Evolutionary conservation across 1,284 basidiomycete species (phyloP).

Genomic region (Leccinum angustisporum): DNA sequence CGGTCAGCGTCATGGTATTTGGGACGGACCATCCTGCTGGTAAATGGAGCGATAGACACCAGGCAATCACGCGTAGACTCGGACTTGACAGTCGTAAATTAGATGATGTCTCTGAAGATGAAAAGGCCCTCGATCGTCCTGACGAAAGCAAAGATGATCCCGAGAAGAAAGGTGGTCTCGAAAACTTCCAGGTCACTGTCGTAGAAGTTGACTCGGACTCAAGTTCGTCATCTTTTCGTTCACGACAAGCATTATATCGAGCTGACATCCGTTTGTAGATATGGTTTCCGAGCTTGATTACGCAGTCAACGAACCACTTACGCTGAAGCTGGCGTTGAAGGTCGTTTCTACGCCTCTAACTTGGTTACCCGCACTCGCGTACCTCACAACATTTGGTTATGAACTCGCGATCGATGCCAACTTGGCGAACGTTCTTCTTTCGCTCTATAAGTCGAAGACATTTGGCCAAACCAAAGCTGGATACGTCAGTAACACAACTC

Average conservation of each 20-base stretch:
- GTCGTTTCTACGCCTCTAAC: conserved; percentile 51
- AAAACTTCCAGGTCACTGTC: conserved; percentile 25
- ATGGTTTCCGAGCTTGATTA: conserved; percentile 40
- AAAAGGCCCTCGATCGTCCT: background rate
- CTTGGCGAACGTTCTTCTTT: conserved; percentile 50
- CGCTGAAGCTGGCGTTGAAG: conserved; percentile 34
- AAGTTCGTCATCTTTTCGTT: background rate
- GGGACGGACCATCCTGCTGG: conserved; percentile 65
- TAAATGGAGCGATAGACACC: conserved; percentile 55
- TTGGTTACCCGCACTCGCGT: conserved; percentile 58
- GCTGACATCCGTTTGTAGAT: background rate
- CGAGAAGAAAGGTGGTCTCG: conserved; percentile 19
- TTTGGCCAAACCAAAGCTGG: conserved; percentile 53
- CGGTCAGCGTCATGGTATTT: conserved; percentile 45
- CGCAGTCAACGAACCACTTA: conserved; percentile 52
- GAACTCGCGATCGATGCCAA: conserved; percentile 61
- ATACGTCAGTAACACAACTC: conserved; percentile 39
- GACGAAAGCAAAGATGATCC: conserved; percentile 8
- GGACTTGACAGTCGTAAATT: background rate
- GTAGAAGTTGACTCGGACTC: background rate
- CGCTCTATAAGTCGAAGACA: conserved; percentile 35
- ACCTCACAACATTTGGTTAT: conserved; percentile 55
- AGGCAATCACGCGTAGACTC: conserved; percentile 27
- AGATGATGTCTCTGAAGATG: background rate
- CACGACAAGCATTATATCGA: background rate